Percentiles rank a stretch among this genome's conserved stretches.
Evolutionary conservation across 2,329 filamentous ascomycete genomes (phyloP).

Genomic region (Fusarium sp.): DNA sequence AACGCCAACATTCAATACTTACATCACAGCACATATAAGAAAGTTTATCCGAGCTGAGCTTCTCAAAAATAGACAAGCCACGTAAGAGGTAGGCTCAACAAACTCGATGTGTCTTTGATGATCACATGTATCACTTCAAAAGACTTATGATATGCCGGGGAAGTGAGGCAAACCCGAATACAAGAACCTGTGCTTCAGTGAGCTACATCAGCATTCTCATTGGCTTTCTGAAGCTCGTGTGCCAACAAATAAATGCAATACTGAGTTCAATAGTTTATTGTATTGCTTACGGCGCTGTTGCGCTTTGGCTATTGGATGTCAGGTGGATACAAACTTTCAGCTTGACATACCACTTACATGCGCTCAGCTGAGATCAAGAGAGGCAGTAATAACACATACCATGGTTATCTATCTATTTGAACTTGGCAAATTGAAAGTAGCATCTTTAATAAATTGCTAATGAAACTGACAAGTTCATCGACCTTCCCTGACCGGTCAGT

Average conservation of each 20-base stretch:
- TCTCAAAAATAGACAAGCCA: background rate
- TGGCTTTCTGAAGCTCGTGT: background rate
- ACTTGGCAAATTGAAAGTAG: background rate
- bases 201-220: accelerated
- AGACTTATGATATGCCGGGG: background rate
- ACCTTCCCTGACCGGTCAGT: background rate
- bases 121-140: accelerated
- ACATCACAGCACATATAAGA: background rate
- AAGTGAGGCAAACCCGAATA: background rate
- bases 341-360: background rate
- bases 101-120: background rate
- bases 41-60: background rate
- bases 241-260: background rate
- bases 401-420: background rate
- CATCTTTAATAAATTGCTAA: background rate
- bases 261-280: background rate
- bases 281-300: background rate
- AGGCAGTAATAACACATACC: background rate
- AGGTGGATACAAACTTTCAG: accelerated
- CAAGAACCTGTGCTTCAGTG: accelerated
- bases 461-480: too few relatives aligned
- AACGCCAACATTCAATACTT: too few relatives aligned
- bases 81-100: accelerated
- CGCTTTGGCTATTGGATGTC: background rate
- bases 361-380: background rate